Percentiles rank a stretch among this genome's conserved stretches.
These are phyloP conservation scores for Aspergillus clavatus DNA, from an alignment of 2,329 filamentous ascomycete genomes.

Conservation along the genomic window DNA sequence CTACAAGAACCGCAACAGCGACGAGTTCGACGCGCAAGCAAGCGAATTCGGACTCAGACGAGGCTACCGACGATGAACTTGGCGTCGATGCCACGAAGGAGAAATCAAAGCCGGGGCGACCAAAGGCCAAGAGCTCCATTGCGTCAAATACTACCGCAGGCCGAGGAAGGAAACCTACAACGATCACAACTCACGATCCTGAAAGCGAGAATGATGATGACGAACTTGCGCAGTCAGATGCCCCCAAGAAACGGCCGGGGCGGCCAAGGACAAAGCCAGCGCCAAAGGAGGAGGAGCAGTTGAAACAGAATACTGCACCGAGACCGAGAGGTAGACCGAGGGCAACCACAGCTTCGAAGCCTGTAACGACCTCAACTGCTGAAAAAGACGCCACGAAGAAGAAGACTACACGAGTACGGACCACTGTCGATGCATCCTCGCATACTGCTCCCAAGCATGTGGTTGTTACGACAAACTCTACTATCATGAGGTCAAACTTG, in stretches of 20 bases:
- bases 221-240: conserved; percentile 21
- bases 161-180: conserved; percentile 9
- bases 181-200: neutral
- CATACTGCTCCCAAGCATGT: conserved; percentile 20
- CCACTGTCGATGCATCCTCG: conserved; percentile 7
- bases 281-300: conserved; percentile 8
- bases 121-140: conserved; percentile 12
- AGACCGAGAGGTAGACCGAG: conserved; percentile 31
- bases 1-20: conserved; percentile 5
- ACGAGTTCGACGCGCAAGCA: conserved; percentile 1
- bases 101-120: conserved; percentile 3
- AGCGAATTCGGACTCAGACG: conserved; percentile 15
- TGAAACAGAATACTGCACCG: conserved; percentile 14
- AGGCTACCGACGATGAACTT: conserved; percentile 25
- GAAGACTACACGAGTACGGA: conserved; percentile 7
- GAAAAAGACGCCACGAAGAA: conserved; percentile 13
- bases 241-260: conserved; percentile 19
- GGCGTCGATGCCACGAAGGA: conserved; percentile 12
- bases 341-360: conserved; percentile 15
- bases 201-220: conserved; percentile 21
- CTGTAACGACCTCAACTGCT: conserved; percentile 8
- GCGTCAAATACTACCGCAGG: conserved; percentile 4
- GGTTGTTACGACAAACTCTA: conserved; percentile 26
- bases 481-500: conserved; percentile 26
- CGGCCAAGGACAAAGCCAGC: conserved; percentile 14